A percentile compares a stretch with the other conserved stretches of the same genome.
Evolutionary conservation across 116 monocot species (phyloP).

Genomic region (Posidonia oceanica): DNA sequence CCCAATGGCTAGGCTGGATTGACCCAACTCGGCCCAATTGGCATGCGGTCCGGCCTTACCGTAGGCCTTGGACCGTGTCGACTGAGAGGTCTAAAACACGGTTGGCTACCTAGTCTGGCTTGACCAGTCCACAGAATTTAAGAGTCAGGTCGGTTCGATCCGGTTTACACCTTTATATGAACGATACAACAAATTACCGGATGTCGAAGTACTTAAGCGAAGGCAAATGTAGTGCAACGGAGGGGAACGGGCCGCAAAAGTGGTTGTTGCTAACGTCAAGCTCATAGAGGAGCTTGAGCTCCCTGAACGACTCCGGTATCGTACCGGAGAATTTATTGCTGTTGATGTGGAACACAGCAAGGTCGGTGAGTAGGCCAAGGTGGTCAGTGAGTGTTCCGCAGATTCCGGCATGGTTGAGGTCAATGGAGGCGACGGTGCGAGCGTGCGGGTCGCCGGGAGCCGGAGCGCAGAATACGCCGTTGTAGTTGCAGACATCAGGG

Average conservation of each 20-base stretch:
- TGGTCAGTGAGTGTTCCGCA: slow-evolving; percentile 47
- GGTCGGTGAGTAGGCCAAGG: slow-evolving; percentile 64
- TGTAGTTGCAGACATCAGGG: slow-evolving; percentile 68
- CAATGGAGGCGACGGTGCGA: slow-evolving; percentile 52
- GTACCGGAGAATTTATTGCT: slow-evolving; percentile 58
- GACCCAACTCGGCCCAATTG: no score
- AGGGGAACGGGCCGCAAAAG: slow-evolving; percentile 46
- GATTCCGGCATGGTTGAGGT: slow-evolving; percentile 52
- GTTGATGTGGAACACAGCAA: slow-evolving; percentile 70
- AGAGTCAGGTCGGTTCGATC: no score
- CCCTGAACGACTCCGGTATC: slow-evolving; percentile 35
- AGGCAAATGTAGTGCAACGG: slow-evolving; percentile 35
- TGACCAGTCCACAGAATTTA: no score
- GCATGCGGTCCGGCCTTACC: no score
- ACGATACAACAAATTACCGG: slow-evolving; percentile 5
- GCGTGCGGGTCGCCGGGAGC: slow-evolving; percentile 31
- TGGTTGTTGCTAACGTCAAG: slow-evolving; percentile 72
- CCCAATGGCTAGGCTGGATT: no score
- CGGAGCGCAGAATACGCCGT: slow-evolving; percentile 61
- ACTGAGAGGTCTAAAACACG: no score
- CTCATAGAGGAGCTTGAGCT: slow-evolving; percentile 46
- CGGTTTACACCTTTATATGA: no score
- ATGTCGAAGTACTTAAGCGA: slow-evolving; percentile 55
- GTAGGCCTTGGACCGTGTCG: no score
- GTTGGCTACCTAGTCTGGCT: no score